A percentile compares a stretch with the other conserved stretches of the same genome.
Evolutionary conservation across 2,329 filamentous ascomycete genomes (phyloP).

Genomic region (Monilinia fructigena): DNA sequence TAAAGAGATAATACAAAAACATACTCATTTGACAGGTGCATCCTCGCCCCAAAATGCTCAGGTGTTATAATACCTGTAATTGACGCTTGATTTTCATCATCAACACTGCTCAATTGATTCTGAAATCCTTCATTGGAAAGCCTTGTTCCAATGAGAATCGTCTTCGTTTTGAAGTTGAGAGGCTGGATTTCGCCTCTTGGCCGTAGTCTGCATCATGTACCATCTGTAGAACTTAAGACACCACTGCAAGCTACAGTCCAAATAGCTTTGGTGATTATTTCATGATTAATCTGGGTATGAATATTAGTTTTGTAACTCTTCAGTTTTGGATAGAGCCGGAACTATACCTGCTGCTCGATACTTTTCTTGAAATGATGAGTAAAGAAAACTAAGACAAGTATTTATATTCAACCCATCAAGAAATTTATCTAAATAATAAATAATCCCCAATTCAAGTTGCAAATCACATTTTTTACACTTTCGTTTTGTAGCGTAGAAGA

Average conservation of each 20-base stretch:
- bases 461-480: neutral
- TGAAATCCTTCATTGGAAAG: slow-evolving; percentile 12
- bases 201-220: neutral
- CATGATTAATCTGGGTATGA: neutral
- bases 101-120: slow-evolving; percentile 9
- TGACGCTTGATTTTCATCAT: slow-evolving; percentile 19
- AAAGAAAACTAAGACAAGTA: neutral
- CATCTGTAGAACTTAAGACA: neutral
- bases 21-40: slow-evolving; percentile 29
- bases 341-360: no score
- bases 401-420: neutral
- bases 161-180: slow-evolving; percentile 23
- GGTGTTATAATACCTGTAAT: slow-evolving; percentile 22
- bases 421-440: neutral
- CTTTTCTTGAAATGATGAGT: neutral
- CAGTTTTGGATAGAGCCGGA: neutral
- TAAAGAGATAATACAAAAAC: neutral
- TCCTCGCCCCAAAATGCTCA: slow-evolving; percentile 26
- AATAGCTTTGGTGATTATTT: neutral
- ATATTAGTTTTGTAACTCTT: neutral
- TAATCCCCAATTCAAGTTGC: neutral
- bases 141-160: slow-evolving; percentile 22
- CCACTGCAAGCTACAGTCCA: neutral
- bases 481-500: neutral
- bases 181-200: slow-evolving; percentile 26